phyloP scores from a whole-genome alignment of 176 grass and related monocot genomes.

The Oryza australiensis region DNA sequence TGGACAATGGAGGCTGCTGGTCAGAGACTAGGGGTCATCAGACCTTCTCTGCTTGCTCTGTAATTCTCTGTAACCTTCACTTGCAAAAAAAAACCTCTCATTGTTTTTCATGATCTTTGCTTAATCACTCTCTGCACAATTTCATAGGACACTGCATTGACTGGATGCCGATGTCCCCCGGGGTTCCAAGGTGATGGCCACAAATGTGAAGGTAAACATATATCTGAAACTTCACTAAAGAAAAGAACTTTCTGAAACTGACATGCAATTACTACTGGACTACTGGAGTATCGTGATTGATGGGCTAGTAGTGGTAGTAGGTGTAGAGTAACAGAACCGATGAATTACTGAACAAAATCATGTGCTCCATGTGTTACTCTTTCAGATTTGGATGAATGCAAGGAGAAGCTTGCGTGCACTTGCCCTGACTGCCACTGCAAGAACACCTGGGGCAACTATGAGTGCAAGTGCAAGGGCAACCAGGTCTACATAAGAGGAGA shows the following conservation, averaged over 20 bases:
- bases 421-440: slow-evolving; percentile 90
- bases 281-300: neutral
- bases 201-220: slow-evolving; percentile 65
- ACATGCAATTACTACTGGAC: neutral
- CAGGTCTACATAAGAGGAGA: slow-evolving; percentile 83
- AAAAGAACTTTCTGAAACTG: neutral
- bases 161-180: slow-evolving; percentile 66
- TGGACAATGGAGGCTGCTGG: slow-evolving; percentile 91
- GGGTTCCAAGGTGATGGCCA: slow-evolving; percentile 80
- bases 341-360: neutral
- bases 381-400: slow-evolving; percentile 85
- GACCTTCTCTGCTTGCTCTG: slow-evolving; percentile 82
- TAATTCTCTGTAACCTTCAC: slow-evolving; percentile 19
- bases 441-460: slow-evolving; percentile 93
- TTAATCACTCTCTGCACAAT: slow-evolving; percentile 3
- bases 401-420: slow-evolving; percentile 84
- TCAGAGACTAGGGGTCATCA: slow-evolving; percentile 44
- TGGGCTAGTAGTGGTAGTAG: neutral
- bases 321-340: neutral
- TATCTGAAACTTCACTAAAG: neutral
- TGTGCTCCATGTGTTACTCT: neutral
- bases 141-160: slow-evolving; percentile 46
- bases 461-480: slow-evolving; percentile 84
- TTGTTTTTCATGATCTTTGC: neutral
- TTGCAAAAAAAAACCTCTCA: neutral